These are phyloP conservation scores for Cicer judaicum DNA, from an alignment of 306 rosid genomes.

Conservation along the genomic window DNA sequence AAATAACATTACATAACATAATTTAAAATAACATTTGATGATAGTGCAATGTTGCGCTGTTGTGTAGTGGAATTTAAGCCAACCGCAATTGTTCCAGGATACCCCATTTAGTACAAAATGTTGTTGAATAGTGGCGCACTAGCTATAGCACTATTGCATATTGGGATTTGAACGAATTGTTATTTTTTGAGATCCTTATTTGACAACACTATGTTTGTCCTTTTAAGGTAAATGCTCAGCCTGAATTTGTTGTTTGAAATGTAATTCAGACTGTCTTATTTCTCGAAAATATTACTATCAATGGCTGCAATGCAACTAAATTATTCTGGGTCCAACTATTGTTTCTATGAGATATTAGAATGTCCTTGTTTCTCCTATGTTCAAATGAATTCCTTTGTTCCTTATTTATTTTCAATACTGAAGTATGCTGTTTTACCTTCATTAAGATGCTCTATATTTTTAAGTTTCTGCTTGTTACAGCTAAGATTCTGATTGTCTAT, in stretches of 20 bases:
- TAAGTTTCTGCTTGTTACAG: slow-evolving; percentile 5
- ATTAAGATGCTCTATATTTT: background rate
- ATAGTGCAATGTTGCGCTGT: no score
- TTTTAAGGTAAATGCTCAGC: background rate
- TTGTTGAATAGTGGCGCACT: no score
- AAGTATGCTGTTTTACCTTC: slow-evolving; percentile 10
- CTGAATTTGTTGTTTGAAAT: background rate
- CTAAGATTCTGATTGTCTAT: slow-evolving; percentile 24
- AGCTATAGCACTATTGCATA: no score
- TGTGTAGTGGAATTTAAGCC: no score
- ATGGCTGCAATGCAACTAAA: background rate
- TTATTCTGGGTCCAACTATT: background rate
- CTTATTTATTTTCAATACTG: background rate
- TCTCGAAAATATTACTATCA: background rate
- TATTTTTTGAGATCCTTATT: no score
- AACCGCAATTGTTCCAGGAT: no score
- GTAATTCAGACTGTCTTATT: background rate
- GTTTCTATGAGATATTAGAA: background rate
- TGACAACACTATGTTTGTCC: background rate
- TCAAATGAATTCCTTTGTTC: background rate
- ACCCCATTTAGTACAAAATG: no score
- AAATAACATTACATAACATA: background rate
- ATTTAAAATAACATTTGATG: no score
- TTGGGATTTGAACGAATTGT: no score
- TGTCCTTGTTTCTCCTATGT: background rate